phyloP scores from a whole-genome alignment of 176 grass and related monocot genomes.

The Tuctoria greenei region DNA sequence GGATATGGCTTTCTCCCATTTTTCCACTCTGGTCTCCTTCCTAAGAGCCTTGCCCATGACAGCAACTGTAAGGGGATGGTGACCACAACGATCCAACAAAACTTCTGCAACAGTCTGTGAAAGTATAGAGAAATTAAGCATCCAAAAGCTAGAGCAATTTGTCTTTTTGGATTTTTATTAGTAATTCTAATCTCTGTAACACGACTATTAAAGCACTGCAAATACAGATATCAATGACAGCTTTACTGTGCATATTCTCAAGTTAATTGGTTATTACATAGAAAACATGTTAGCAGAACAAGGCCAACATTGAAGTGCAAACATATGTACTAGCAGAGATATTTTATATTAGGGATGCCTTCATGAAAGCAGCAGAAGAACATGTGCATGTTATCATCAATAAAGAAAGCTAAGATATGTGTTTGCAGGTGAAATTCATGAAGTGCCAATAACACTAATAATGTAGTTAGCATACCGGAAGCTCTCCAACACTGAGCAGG shows the following conservation, averaged over 20 bases:
- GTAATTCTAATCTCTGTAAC: slow-evolving; percentile 6
- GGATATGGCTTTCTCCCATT: slow-evolving; percentile 79
- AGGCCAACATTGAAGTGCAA: slow-evolving; percentile 6
- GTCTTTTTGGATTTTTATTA: background rate
- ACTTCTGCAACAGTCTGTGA: slow-evolving; percentile 46
- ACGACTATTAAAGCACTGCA: background rate
- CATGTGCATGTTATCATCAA: slow-evolving; percentile 13
- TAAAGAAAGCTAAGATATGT: slow-evolving; percentile 12
- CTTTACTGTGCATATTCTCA: background rate
- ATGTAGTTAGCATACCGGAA: slow-evolving; percentile 61
- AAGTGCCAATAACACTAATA: background rate
- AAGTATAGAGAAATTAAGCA: slow-evolving; percentile 14
- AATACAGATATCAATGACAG: background rate
- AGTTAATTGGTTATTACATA: background rate
- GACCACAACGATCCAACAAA: slow-evolving; percentile 65
- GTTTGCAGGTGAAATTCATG: slow-evolving; percentile 5
- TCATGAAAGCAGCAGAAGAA: background rate
- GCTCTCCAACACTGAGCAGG: slow-evolving; percentile 52
- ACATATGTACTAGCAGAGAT: background rate
- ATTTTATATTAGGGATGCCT: background rate
- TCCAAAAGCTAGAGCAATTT: background rate
- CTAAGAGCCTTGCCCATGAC: slow-evolving; percentile 85
- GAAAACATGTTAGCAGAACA: background rate
- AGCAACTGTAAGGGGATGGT: slow-evolving; percentile 83
- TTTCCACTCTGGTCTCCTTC: slow-evolving; percentile 66